A percentile compares a stretch with the other conserved stretches of the same genome.
These are phyloP conservation scores for Apocynum venetum DNA, from an alignment of 257 asterid species.

Conservation along the genomic window DNA sequence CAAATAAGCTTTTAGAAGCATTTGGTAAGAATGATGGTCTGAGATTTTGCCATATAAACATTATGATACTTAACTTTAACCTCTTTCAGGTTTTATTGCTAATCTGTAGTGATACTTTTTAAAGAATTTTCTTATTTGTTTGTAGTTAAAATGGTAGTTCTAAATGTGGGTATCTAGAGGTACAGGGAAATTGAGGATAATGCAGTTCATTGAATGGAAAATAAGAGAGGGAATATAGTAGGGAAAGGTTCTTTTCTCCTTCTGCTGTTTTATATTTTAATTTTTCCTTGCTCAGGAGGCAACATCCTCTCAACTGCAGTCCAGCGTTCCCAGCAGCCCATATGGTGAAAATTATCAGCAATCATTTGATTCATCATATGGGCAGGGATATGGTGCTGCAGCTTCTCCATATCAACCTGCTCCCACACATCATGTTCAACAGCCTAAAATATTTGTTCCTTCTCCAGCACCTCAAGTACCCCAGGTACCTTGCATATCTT, in stretches of 20 bases:
- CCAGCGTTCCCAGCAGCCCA: slow-evolving; percentile 49
- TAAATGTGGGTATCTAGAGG: not conserved
- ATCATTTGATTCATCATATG: slow-evolving; percentile 35
- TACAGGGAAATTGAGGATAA: not conserved
- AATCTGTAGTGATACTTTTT: not conserved
- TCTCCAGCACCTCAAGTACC: slow-evolving; percentile 55
- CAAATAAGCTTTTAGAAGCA: not conserved
- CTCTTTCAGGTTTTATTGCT: not conserved
- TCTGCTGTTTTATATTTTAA: slow-evolving; percentile 14
- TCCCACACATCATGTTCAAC: slow-evolving; percentile 47
- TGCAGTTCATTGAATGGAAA: not conserved
- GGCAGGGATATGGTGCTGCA: slow-evolving; percentile 40
- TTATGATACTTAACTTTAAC: not conserved
- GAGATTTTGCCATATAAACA: not conserved
- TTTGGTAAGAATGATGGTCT: not conserved
- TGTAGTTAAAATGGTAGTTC: not conserved
- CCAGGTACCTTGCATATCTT: slow-evolving; percentile 34
- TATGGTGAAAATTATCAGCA: slow-evolving; percentile 65
- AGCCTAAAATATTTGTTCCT: slow-evolving; percentile 72
- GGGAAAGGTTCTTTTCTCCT: not conserved
- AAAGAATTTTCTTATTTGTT: too few species aligned
- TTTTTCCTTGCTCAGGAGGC: slow-evolving; percentile 46
- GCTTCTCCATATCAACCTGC: slow-evolving; percentile 52
- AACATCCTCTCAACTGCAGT: slow-evolving; percentile 40
- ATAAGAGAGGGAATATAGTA: not conserved